Base-by-base conservation (phyloP, 2,329 filamentous ascomycete species). In the Colletotrichum sp. region DNA sequence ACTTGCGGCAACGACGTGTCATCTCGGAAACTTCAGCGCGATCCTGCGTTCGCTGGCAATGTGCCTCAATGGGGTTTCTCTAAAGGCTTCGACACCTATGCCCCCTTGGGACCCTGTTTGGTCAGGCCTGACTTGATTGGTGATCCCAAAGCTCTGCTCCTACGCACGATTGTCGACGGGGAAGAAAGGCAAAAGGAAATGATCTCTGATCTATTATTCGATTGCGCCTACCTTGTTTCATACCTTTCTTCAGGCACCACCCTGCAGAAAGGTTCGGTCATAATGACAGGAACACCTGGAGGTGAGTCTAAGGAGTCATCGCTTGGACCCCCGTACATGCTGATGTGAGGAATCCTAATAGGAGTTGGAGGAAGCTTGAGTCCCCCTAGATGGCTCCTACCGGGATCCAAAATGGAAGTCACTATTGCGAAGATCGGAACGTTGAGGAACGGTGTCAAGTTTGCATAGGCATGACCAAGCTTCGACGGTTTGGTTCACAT, bases 61-160 rank as follows among this genome's bases (percentile, higher is more conserved):
- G 86, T 90, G 0, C 89, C 88, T 0, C 90, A 91, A 77, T 91
- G 87, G 87, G 85, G 86, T 0, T 91, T 90, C 75, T 86, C 83
- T 18, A 91, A 91, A 76, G 87, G 88, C 0, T 91, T 91, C 68
- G 89, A 91, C 75, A 88, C 84, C 0, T 91, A 84, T 75, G 87
- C 87, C 1, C 90, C 89, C 0, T 70, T 91, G 0, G 89, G 89
- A 0, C 89, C 89, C 0, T 82, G 81, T 47, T 79, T 91, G 1
- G 86, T 91, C 0, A 80, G 81, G 2, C 79, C 81, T 0, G 79
- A 79, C 2, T 69, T 89, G 1, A 78, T 91, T 1, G 78, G 80
- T 0, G 85, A 88, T 66, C 87, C 87, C 1, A 79, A 77, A 2
- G 76, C 79, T 18, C 80, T 91, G 57, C 78, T 80, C 0, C 76